Evolutionary conservation across 805 yeast species (phyloP).

Genomic region (Ogataea haglerorum): DNA sequence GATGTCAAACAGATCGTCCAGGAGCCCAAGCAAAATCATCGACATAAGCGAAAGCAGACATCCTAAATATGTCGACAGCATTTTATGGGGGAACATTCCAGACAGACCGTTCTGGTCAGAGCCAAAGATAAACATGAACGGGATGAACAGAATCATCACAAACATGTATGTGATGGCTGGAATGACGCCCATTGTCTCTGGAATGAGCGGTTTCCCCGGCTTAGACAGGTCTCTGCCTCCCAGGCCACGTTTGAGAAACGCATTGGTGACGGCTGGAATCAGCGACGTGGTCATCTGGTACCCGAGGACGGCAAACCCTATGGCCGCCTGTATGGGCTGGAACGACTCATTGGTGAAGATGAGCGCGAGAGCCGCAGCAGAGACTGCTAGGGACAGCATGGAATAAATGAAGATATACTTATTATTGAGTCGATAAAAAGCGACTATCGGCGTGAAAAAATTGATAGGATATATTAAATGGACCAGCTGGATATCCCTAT

Average conservation of each 20-base stretch:
- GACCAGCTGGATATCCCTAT: constrained; percentile 46
- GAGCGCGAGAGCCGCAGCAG: constrained; percentile 13
- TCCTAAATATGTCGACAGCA: constrained; percentile 80
- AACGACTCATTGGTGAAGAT: constrained; percentile 14
- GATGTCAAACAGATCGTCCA: constrained; percentile 93
- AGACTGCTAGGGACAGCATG: constrained; percentile 5
- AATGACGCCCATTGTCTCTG: constrained; percentile 92
- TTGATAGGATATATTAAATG: not conserved
- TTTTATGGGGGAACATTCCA: constrained; percentile 67
- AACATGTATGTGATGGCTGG: constrained; percentile 78
- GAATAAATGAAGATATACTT: not conserved
- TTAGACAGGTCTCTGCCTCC: constrained; percentile 83
- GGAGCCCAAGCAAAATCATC: constrained; percentile 79
- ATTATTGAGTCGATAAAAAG: not conserved
- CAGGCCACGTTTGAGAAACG: constrained; percentile 77
- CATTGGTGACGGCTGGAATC: constrained; percentile 65
- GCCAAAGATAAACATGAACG: constrained; percentile 77
- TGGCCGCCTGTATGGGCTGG: constrained; percentile 54
- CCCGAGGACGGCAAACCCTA: constrained; percentile 68
- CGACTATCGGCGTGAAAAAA: constrained; percentile 5
- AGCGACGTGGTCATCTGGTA: constrained; percentile 54
- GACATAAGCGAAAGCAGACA: constrained; percentile 81
- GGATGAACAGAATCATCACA: constrained; percentile 79
- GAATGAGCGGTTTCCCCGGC: constrained; percentile 64
- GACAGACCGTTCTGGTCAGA: constrained; percentile 2